Conservation (phyloP, 441 rosid genomes). For the Breynia disticha region DNA sequence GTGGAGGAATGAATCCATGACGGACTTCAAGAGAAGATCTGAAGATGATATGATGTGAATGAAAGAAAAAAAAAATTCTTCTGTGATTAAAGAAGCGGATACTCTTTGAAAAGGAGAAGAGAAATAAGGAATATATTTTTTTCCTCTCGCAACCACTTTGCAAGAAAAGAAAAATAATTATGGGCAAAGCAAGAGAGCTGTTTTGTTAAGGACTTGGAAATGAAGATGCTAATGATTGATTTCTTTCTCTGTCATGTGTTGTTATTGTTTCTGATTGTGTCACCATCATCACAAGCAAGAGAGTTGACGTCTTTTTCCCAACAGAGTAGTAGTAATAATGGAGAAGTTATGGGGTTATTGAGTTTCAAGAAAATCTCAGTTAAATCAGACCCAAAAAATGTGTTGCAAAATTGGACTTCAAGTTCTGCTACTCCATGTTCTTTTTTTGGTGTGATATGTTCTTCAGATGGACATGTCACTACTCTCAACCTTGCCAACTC, state of each 20-base stretch:
- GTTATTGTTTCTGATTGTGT: slow-evolving; percentile 17
- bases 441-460: slow-evolving; percentile 70
- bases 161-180: not conserved
- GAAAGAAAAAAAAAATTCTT: slow-evolving; percentile 5
- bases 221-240: not conserved
- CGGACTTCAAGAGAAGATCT: slow-evolving; percentile 19
- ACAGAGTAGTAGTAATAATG: slow-evolving; percentile 18
- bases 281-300: slow-evolving; percentile 24
- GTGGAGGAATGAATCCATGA: slow-evolving; percentile 8
- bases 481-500: slow-evolving; percentile 49
- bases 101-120: not conserved
- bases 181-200: not conserved
- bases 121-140: not conserved
- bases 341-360: slow-evolving; percentile 33
- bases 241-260: slow-evolving; percentile 20
- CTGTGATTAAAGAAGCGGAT: not conserved
- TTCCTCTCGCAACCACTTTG: not conserved
- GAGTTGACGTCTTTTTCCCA: slow-evolving; percentile 18
- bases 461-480: slow-evolving; percentile 36
- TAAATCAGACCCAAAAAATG: slow-evolving; percentile 44
- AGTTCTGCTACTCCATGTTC: slow-evolving; percentile 44
- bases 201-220: not conserved
- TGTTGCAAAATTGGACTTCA: slow-evolving; percentile 45
- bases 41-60: slow-evolving; percentile 8
- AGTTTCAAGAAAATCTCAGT: slow-evolving; percentile 55